These are phyloP conservation scores for Penicillium sp. DNA, from an alignment of 2,329 filamentous ascomycete species.

Conservation along the genomic window DNA sequence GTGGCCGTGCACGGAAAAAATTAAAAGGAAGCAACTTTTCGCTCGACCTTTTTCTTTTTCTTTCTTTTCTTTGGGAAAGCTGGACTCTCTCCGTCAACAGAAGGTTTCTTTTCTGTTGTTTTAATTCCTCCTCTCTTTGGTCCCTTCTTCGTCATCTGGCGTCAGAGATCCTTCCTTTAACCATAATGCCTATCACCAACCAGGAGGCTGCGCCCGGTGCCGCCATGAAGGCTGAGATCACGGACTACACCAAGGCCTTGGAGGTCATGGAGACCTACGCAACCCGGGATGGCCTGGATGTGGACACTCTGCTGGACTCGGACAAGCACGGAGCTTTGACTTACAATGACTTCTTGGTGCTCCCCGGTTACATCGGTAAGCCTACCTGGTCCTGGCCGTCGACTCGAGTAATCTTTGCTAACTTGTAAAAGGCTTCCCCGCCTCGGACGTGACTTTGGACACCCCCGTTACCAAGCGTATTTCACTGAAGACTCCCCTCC, in stretches of 20 bases:
- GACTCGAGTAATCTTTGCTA: background rate
- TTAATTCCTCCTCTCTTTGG: conserved; percentile 27
- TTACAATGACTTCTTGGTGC: conserved; percentile 97
- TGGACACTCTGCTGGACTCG: conserved; percentile 84
- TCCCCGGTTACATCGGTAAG: conserved; percentile 90
- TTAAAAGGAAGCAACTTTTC: conserved; percentile 32
- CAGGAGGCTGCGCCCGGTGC: conserved; percentile 54
- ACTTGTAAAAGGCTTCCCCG: conserved; percentile 67
- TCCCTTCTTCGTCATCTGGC: conserved; percentile 23
- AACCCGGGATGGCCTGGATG: conserved; percentile 78
- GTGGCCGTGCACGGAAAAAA: conserved; percentile 25
- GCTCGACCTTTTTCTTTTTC: conserved; percentile 39
- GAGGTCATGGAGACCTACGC: conserved; percentile 78
- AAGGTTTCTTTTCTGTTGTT: conserved; percentile 49
- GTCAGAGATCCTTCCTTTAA: conserved; percentile 31
- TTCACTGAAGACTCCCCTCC: conserved; percentile 90
- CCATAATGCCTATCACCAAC: conserved; percentile 70
- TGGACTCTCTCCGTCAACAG: conserved; percentile 60
- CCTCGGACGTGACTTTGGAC: conserved; percentile 82
- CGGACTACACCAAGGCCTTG: conserved; percentile 72
- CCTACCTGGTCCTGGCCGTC: conserved; percentile 9
- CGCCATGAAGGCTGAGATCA: conserved; percentile 53
- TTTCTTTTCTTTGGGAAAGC: conserved; percentile 56
- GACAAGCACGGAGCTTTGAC: conserved; percentile 89
- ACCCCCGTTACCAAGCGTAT: conserved; percentile 94